These are phyloP conservation scores for Aristolochia contorta DNA, from an alignment of 164 flowering plant genomes.

Conservation along the genomic window DNA sequence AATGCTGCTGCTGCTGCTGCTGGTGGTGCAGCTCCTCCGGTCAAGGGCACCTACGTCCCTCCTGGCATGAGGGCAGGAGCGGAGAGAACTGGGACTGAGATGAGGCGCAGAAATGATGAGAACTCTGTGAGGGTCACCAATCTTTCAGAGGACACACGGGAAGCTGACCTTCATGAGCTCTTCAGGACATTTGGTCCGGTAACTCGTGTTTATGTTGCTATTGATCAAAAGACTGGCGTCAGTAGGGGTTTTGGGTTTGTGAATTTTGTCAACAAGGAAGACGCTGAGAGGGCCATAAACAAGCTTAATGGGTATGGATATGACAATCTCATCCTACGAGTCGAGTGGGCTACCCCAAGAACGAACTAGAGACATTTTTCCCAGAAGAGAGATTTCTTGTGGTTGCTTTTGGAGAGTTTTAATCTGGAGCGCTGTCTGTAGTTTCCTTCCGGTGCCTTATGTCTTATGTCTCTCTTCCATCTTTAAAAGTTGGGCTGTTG, in stretches of 20 bases:
- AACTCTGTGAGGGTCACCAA: slow-evolving; percentile 52
- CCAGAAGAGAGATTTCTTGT: background rate
- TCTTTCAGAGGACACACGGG: slow-evolving; percentile 48
- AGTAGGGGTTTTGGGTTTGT: slow-evolving; percentile 57
- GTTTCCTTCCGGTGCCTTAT: no score
- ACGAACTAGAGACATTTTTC: slow-evolving; percentile 18
- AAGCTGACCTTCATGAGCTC: slow-evolving; percentile 45
- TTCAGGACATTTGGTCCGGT: slow-evolving; percentile 43
- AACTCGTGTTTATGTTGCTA: slow-evolving; percentile 39
- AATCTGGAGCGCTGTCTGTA: no score
- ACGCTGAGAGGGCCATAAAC: slow-evolving; percentile 52
- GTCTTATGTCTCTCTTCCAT: no score
- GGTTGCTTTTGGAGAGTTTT: no score
- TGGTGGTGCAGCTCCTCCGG: slow-evolving; percentile 14
- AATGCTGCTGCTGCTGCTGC: slow-evolving; percentile 23
- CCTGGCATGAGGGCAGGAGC: slow-evolving; percentile 39
- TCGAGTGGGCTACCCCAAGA: slow-evolving; percentile 67
- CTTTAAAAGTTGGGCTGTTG: no score
- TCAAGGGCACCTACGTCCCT: slow-evolving; percentile 51
- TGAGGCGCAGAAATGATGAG: slow-evolving; percentile 45
- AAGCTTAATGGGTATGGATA: slow-evolving; percentile 76
- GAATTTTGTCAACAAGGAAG: slow-evolving; percentile 48
- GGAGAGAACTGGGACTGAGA: slow-evolving; percentile 26
- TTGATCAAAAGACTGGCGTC: slow-evolving; percentile 44
- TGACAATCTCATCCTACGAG: slow-evolving; percentile 62